A percentile compares a stretch with the other conserved stretches of the same genome.
Conservation (phyloP, 2,329 filamentous ascomycete species). For the Paecilomyces fulvus region DNA sequence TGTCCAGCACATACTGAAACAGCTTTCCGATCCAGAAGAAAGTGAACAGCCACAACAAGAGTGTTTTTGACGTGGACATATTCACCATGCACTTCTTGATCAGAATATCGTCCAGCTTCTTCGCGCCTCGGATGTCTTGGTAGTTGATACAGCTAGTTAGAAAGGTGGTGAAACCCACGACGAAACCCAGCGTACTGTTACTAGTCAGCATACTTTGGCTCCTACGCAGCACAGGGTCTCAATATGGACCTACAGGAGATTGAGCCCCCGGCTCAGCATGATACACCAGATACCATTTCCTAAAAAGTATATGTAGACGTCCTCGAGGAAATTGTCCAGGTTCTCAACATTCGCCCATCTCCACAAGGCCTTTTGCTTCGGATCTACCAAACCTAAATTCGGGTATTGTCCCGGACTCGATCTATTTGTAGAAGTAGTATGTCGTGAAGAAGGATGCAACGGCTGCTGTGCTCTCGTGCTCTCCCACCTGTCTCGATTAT, state of each 20-base stretch:
- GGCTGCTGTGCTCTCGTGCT: conserved; percentile 38
- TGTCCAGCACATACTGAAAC: conserved; percentile 64
- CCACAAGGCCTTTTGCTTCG: conserved; percentile 77
- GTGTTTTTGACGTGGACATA: conserved; percentile 68
- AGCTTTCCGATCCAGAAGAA: conserved; percentile 79
- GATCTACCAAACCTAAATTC: conserved; percentile 41
- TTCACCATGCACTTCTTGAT: conserved; percentile 65
- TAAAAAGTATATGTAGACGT: conserved; percentile 79
- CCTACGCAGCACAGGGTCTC: neutral
- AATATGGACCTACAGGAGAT: conserved; percentile 57
- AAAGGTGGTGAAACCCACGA: conserved; percentile 74
- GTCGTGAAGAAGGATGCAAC: conserved; percentile 13
- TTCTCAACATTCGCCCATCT: conserved; percentile 88
- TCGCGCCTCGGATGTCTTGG: conserved; percentile 57
- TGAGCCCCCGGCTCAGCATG: conserved; percentile 60
- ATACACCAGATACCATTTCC: conserved; percentile 82
- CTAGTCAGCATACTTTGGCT: neutral
- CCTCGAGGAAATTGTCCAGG: conserved; percentile 75
- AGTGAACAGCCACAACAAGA: conserved; percentile 74
- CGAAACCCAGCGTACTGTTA: conserved; percentile 66
- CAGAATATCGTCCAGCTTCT: conserved; percentile 51
- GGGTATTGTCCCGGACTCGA: conserved; percentile 22
- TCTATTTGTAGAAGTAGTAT: conserved; percentile 12
- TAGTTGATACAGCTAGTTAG: conserved; percentile 83
- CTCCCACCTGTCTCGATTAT: conserved; percentile 43